phyloP scores from a whole-genome alignment of 2,329 filamentous ascomycete genomes.

The Macrophomina phaseolina region DNA sequence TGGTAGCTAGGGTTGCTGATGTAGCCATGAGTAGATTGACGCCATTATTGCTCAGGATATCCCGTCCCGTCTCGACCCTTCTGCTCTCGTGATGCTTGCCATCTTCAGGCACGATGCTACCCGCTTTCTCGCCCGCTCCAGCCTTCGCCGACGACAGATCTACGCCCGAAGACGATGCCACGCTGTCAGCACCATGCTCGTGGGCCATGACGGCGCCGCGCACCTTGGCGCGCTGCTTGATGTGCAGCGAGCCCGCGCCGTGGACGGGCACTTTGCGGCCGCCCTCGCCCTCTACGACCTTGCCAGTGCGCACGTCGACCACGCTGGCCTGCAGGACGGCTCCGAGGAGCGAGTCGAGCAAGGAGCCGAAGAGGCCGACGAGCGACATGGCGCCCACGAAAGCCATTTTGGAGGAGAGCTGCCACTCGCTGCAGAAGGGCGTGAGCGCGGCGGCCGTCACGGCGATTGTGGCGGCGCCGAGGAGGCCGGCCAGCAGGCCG shows the following conservation, averaged over 20 bases:
- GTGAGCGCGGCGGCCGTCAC: conserved; percentile 70
- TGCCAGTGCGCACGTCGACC: conserved; percentile 79
- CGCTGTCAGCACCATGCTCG: background rate
- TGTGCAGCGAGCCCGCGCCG: conserved; percentile 37
- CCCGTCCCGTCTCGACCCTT: conserved; percentile 68
- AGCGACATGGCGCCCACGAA: conserved; percentile 64
- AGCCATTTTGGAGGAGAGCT: conserved; percentile 56
- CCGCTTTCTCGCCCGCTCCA: conserved; percentile 40
- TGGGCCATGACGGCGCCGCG: conserved; percentile 37
- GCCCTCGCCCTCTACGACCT: conserved; percentile 86
- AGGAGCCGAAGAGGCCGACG: conserved; percentile 78
- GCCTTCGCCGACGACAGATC: conserved; percentile 32
- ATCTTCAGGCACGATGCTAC: conserved; percentile 35
- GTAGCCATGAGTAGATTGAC: conserved; percentile 93
- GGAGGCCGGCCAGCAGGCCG: conserved; percentile 74
- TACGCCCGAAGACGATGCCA: conserved; percentile 36
- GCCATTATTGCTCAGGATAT: conserved; percentile 91
- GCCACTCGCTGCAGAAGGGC: conserved; percentile 70
- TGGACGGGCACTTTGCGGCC: conserved; percentile 62
- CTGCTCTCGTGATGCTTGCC: conserved; percentile 49
- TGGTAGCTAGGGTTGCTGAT: conserved; percentile 78
- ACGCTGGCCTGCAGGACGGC: conserved; percentile 86
- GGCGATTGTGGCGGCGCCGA: conserved; percentile 74
- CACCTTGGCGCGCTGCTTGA: conserved; percentile 39
- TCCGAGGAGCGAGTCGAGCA: conserved; percentile 87